Base-by-base conservation (phyloP, 108 stramenopile species). In the Discostella stelligeroides region DNA sequence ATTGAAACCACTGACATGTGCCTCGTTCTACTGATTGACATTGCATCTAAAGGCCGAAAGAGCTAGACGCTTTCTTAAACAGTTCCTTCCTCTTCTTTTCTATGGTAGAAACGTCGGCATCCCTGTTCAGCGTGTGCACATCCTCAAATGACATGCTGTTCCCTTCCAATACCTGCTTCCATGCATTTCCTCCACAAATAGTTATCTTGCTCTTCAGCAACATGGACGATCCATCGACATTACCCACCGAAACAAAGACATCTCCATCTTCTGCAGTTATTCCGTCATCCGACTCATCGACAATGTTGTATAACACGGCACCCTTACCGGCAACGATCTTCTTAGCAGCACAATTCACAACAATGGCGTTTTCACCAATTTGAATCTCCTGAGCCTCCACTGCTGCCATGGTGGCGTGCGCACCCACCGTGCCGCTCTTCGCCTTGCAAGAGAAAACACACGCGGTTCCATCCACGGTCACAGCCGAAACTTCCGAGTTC, bases 261-360 rank as follows among this genome's bases (percentile, higher is more conserved):
- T 97, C 95, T 59, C 94, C 95, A 56, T 83, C 89, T 29, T 70
- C 88, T 7, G 96, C 92, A 14, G 87, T 73, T 42, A 98, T 89
- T 11, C 89, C 95, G 34, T 82, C 91, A 7, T 86, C 83, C 10
- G 80, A 67, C 20, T 92, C 90, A 64, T 84, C 88, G 38, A 99
- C 85, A 23, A 99, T 64, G 81, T 99, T 99, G 89, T 99, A 99
- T 61, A 96, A 59, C 60, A 99, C 94, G 38, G 88, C 82, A 30
- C 93, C 93, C 73, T 86, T 87, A 3, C 85, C 94, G 17, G 97
- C 97, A 34, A 82, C 72, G 63, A 99, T 97, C 59, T 88, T 90
- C 59, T 89, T 91, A 7, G 98, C 98, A 3, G 95, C 91, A 46
- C 97, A 97, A 73, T 99, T 99, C 57, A 99, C 96, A 67, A 99